phyloP scores from a whole-genome alignment of 176 grass and related monocot species.

The Otatea glauca region DNA sequence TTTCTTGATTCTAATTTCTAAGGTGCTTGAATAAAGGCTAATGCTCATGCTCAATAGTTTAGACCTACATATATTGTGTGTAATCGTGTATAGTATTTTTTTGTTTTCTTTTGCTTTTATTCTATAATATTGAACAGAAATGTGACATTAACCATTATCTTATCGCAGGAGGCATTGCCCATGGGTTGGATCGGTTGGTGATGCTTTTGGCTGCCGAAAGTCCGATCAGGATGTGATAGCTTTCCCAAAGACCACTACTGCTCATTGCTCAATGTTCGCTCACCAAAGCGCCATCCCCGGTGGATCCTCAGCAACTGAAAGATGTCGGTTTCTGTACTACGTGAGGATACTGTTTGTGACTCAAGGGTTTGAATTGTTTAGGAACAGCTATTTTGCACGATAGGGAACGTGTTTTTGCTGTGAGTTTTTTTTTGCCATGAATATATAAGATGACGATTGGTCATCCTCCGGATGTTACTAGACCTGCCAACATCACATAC shows the following conservation, averaged over 20 bases:
- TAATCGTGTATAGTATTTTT: neutral
- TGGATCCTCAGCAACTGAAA: constrained; percentile 81
- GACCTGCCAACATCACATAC: neutral
- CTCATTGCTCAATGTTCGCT: constrained; percentile 92
- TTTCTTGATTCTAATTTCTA: neutral
- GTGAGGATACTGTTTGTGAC: neutral
- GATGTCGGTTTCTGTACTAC: constrained; percentile 60
- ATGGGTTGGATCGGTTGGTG: constrained; percentile 89
- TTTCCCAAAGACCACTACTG: constrained; percentile 93
- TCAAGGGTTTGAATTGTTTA: no score
- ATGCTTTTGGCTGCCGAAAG: constrained; percentile 92
- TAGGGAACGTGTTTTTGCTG: no score
- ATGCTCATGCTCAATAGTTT: neutral
- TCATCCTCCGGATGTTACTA: neutral
- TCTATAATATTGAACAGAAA: neutral
- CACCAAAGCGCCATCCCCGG: constrained; percentile 76
- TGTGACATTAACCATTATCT: neutral
- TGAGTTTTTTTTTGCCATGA: no score
- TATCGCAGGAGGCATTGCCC: constrained; percentile 87
- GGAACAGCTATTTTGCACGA: no score
- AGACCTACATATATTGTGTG: neutral
- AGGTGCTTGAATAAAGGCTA: constrained; percentile 17
- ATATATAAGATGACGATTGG: no score
- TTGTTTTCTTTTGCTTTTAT: neutral
- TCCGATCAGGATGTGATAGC: constrained; percentile 91